These are phyloP conservation scores for Pontederia crassipes DNA, from an alignment of 176 grass and related monocot genomes.

Conservation along the genomic window DNA sequence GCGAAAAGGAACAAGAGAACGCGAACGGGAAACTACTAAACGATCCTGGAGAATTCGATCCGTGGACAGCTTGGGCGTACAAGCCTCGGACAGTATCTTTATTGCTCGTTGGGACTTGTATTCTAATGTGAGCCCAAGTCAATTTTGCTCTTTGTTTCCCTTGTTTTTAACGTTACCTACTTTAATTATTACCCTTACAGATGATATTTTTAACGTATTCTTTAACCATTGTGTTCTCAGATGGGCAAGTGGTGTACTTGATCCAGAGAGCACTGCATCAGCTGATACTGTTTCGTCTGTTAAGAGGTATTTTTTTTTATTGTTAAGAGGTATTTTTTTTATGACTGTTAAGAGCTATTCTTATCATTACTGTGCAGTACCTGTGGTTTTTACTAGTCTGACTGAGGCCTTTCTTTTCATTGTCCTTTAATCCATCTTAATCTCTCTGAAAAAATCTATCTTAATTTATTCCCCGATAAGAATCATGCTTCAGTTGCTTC, in stretches of 20 bases:
- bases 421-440: no score
- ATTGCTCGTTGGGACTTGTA: constrained; percentile 64
- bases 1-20: constrained; percentile 22
- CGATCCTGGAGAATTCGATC: constrained; percentile 74
- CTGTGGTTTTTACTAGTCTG: background rate
- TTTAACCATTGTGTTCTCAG: constrained; percentile 29
- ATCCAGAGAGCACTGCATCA: constrained; percentile 65
- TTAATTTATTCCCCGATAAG: no score
- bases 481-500: no score
- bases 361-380: background rate
- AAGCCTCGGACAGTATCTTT: constrained; percentile 80
- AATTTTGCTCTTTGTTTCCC: no score
- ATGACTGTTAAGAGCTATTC: background rate
- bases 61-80: constrained; percentile 94
- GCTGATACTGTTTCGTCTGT: constrained; percentile 59
- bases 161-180: constrained; percentile 1
- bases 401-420: no score
- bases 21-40: constrained; percentile 36
- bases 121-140: constrained; percentile 60
- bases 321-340: background rate
- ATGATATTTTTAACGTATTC: constrained; percentile 6
- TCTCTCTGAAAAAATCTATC: no score
- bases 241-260: constrained; percentile 85
- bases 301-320: constrained; percentile 48
- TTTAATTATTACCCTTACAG: constrained; percentile 1